Percentiles rank a stretch among this genome's conserved stretches.
Conservation (phyloP, 805 yeast genomes). For the Kregervanrija pseudodelftensis region DNA sequence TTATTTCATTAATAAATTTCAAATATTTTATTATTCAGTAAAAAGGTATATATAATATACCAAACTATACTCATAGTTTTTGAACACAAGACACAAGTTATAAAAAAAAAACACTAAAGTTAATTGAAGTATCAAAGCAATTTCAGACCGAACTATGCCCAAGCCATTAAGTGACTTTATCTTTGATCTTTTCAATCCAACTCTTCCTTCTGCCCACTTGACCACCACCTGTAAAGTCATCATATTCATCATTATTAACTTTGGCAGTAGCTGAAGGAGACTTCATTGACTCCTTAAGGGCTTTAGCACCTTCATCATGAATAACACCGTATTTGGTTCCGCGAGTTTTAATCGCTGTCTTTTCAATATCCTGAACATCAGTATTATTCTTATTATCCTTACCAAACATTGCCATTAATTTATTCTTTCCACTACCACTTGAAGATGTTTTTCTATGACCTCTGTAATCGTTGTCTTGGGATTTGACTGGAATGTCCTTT, state of each 20-base stretch:
- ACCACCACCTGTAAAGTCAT: background rate
- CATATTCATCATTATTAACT: background rate
- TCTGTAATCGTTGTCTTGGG: too few relatives aligned
- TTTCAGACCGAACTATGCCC: too few relatives aligned
- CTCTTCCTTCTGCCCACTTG: slow-evolving; percentile 2
- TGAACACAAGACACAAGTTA: too few relatives aligned
- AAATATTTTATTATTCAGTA: too few relatives aligned
- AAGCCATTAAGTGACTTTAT: background rate
- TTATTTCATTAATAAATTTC: too few relatives aligned
- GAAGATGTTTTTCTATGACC: too few relatives aligned
- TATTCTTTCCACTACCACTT: background rate
- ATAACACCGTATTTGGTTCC: background rate
- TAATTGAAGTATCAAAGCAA: too few relatives aligned
- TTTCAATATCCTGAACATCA: background rate
- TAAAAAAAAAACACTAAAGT: too few relatives aligned
- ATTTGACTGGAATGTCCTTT: too few relatives aligned
- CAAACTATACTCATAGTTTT: too few relatives aligned
- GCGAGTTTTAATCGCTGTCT: background rate
- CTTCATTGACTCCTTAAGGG: background rate
- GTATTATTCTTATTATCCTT: background rate
- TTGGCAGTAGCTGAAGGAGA: too few relatives aligned
- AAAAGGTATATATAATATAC: too few relatives aligned
- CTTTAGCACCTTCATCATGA: background rate
- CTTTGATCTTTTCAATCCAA: slow-evolving; percentile 7
- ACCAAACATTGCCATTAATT: background rate